Base-by-base conservation (phyloP, 1,139 yeast genomes). In the Tardiomyces digboiensis region DNA sequence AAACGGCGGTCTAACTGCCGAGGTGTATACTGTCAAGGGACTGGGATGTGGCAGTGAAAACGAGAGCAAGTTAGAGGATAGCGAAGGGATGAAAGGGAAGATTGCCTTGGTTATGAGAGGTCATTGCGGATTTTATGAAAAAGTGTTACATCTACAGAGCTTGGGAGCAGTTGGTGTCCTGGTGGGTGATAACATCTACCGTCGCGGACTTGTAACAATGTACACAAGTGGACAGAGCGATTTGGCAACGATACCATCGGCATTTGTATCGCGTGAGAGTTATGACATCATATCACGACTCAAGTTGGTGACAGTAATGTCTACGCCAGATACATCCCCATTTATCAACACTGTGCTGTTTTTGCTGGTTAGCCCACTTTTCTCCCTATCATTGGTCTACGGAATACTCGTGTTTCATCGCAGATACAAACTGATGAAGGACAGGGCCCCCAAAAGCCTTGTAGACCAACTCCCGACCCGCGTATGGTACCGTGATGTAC, bases 61-160 rank as follows among this genome's bases (percentile, higher is more conserved):
- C 22, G 19, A 29, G 16, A 8, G 10, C 33, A 16, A 26, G 16
- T 13, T n/a, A n/a, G 33, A 26, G 3, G 14, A 88, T 61, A 87
- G 65, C 64, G 61, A 64, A 16, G 51, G 46, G 7, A 55, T 50
- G 26, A 44, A 45, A 42, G 62, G 71, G 26, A 78, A 76, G 40
- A 76, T 88, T 59, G 95, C 80, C 10, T 71, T 89, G 49, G 72
- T 88, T 49, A 70, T 79, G 62, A 77, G 97, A 61, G 97, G 97
- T 51, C 68, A 66, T 38, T 89, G 97, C 68, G 67, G 93, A 1
- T 88, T 88, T 63, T 91, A 89, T 46, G 76, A 69, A 50, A 89
- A 89, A 66, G 76, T 91, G 38, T 68, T 69, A 42, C 67, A 79
- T 45, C 95, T 97, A 23, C 95, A 95, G 38, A 61, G 68, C 46